Evolutionary conservation across 176 grass and related monocot genomes (phyloP).

Genomic region (Musa itinerans): DNA sequence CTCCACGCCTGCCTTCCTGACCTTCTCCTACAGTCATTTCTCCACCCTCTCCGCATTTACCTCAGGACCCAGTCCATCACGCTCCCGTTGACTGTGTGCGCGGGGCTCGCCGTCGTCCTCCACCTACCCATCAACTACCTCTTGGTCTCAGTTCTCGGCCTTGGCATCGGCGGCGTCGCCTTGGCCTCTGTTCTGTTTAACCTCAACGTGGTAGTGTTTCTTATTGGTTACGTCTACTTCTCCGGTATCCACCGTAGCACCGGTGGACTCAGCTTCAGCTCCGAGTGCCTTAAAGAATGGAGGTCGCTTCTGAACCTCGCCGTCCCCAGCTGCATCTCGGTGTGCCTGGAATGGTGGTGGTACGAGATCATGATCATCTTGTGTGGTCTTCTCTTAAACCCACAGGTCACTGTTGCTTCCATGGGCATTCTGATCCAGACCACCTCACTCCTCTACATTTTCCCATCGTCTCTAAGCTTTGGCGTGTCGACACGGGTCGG

Average conservation of each 20-base stretch:
- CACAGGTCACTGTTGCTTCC: slow-evolving; percentile 64
- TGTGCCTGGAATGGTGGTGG: slow-evolving; percentile 99
- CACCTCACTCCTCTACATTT: slow-evolving; percentile 90
- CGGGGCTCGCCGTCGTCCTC: slow-evolving; percentile 41
- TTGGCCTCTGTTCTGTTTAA: slow-evolving; percentile 66
- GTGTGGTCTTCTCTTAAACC: slow-evolving; percentile 58
- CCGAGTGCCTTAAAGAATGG: slow-evolving; percentile 55
- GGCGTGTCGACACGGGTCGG: slow-evolving; percentile 83
- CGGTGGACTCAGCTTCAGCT: slow-evolving; percentile 46
- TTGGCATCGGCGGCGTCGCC: slow-evolving; percentile 67
- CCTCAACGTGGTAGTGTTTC: slow-evolving; percentile 70
- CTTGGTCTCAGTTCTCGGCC: slow-evolving; percentile 41
- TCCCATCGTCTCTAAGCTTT: slow-evolving; percentile 97
- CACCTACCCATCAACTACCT: slow-evolving; percentile 83
- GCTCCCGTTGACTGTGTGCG: slow-evolving; percentile 62
- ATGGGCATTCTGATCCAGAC: slow-evolving; percentile 94
- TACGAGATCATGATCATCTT: slow-evolving; percentile 99
- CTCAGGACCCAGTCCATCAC: slow-evolving; percentile 82
- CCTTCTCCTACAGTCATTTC: slow-evolving; percentile 79
- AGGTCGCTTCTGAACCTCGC: slow-evolving; percentile 40
- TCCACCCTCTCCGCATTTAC: slow-evolving; percentile 92
- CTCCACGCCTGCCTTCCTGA: slow-evolving; percentile 69
- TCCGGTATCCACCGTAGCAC: slow-evolving; percentile 51
- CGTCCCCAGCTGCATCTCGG: slow-evolving; percentile 56
- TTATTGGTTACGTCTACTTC: slow-evolving; percentile 58